Base-by-base conservation (phyloP, 805 yeast species). In the Starmerella vitae region DNA sequence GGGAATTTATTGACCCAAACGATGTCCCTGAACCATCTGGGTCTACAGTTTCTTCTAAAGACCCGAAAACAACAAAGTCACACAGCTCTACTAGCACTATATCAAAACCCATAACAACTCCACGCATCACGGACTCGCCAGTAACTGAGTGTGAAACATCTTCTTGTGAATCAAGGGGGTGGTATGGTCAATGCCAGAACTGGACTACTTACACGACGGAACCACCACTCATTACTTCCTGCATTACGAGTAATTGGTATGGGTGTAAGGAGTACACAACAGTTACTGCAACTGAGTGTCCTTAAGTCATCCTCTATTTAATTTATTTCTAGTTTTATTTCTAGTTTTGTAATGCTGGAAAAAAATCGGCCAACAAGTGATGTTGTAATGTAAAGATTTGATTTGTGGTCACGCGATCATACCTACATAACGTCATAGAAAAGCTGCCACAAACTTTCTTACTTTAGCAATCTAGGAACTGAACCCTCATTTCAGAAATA, bases 1-100 rank as follows among this genome's bases (percentile, higher is more conserved):
- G 97, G 97, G 68, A 76, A 36, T 85, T 71, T 56, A 72, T 78
- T 3, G 55, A 51, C 31, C 46, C 49, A 26, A 25, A 32, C 30
- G 43, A 30, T 30, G 44, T 37, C 8, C 27, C 38, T 6, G 38
- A 30, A n/a, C 33, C 41, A 5, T n/a, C 24, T 12, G 9, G 5
- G 24, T 15, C 18, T 12, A n/a, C 38, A 9, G 22, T 6, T 5
- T 9, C 30, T 14, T 7, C 32, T 3, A 10, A 6, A 14, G 15
- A 15, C 18, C 5, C 33, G 7, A 24, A 20, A 17, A 13, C 39
- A 9, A 18, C 34, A 29, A 17, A 30, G 15, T 7, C 10, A 7
- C 5, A 13, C 21, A 7, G 18, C 8, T 22, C 27, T 31, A n/a
- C 33, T 12, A 17, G 34, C 24, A 15, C 38, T 5, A 28, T 31